These are phyloP conservation scores for Pleurotus pulmonarius DNA, from an alignment of 768 basidiomycete genomes.

Conservation along the genomic window DNA sequence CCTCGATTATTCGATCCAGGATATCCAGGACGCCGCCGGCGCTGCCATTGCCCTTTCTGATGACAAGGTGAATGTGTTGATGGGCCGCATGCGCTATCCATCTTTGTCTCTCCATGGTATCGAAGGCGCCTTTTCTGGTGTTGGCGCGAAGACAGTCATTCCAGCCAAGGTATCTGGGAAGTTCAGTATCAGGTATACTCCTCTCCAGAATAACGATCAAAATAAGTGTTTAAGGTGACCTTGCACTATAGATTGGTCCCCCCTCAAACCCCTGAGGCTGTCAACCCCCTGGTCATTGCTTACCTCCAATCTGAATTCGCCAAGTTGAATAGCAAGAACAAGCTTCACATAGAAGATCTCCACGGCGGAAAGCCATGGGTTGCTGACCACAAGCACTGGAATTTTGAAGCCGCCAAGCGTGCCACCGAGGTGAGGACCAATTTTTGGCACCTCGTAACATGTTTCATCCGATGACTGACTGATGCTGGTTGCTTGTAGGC, in stretches of 20 bases:
- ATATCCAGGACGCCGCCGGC: slow-evolving; percentile 78
- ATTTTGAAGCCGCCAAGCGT: slow-evolving; percentile 81
- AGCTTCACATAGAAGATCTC: slow-evolving; percentile 60
- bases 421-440: slow-evolving; percentile 66
- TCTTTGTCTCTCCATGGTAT: slow-evolving; percentile 93
- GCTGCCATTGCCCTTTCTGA: slow-evolving; percentile 67
- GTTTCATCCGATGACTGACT: slow-evolving; percentile 19
- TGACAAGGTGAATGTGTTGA: slow-evolving; percentile 77
- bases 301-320: slow-evolving; percentile 80
- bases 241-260: slow-evolving; percentile 65
- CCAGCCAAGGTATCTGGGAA: slow-evolving; percentile 87
- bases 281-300: slow-evolving; percentile 65
- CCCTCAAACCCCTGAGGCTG: slow-evolving; percentile 74
- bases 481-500: slow-evolving; percentile 23
- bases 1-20: slow-evolving; percentile 68
- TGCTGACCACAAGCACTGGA: slow-evolving; percentile 84
- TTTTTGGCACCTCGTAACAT: not conserved
- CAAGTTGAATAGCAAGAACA: slow-evolving; percentile 85
- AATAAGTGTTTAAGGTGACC: not conserved
- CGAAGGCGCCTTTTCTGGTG: slow-evolving; percentile 87
- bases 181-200: slow-evolving; percentile 83
- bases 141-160: slow-evolving; percentile 90
- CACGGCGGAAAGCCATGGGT: slow-evolving; percentile 92
- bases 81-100: slow-evolving; percentile 92
- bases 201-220: not conserved